Percentiles rank a stretch among this genome's conserved stretches.
These are phyloP conservation scores for Yamadazyma spencermartinsiae DNA, from an alignment of 1,139 yeast genomes.

Conservation along the genomic window DNA sequence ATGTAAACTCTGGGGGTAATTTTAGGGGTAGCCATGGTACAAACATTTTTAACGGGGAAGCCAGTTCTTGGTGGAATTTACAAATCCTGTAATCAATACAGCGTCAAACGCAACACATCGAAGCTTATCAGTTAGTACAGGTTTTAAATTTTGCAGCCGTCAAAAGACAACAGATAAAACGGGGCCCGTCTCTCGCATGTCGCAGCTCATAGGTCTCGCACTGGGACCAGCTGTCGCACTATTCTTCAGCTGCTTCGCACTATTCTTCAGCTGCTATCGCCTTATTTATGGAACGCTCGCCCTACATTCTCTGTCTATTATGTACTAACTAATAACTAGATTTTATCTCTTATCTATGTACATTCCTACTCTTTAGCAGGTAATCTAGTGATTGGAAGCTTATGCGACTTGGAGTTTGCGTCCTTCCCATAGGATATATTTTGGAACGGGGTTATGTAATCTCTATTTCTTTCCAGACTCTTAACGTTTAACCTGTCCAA, in stretches of 20 bases:
- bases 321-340: too few species aligned
- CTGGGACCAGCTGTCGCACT: too few species aligned
- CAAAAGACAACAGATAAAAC: not conserved
- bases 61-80: too few species aligned
- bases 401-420: slow-evolving; percentile 26
- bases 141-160: not conserved
- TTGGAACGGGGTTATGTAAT: slow-evolving; percentile 46
- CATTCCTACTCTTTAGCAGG: not conserved
- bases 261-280: too few species aligned
- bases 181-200: too few species aligned
- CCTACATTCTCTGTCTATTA: not conserved
- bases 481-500: slow-evolving; percentile 54
- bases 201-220: too few species aligned
- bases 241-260: too few species aligned
- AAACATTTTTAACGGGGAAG: too few species aligned
- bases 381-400: slow-evolving; percentile 12
- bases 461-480: slow-evolving; percentile 36
- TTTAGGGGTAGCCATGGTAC: too few species aligned
- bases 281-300: too few species aligned
- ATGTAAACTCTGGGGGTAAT: too few species aligned
- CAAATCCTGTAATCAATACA: not conserved
- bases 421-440: slow-evolving; percentile 41
- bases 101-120: not conserved
- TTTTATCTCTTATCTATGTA: too few species aligned
- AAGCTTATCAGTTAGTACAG: not conserved